These are phyloP conservation scores for Mucor velutinosus DNA, from an alignment of 371 early-diverging fungal species.

Conservation along the genomic window DNA sequence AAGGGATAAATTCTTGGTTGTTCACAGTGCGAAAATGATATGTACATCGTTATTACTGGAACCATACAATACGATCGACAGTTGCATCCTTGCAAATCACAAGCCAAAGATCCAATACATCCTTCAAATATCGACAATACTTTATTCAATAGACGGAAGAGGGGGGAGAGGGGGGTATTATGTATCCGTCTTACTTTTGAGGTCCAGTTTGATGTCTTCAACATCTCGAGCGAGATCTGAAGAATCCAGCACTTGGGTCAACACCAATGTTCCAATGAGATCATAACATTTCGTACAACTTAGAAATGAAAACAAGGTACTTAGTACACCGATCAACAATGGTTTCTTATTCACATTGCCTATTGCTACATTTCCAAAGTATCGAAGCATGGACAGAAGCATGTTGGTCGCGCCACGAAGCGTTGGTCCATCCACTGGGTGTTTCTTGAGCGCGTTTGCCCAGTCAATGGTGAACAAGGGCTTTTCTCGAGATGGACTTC, in stretches of 20 bases:
- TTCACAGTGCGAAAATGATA: too few species aligned
- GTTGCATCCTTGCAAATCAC: too few species aligned
- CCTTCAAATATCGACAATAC: too few species aligned
- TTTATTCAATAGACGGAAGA: too few species aligned
- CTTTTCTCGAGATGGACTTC: slow-evolving; percentile 15
- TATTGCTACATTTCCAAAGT: slow-evolving; percentile 29
- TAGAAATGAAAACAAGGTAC: slow-evolving; percentile 33
- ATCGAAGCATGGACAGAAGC: slow-evolving; percentile 36
- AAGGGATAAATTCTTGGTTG: too few species aligned
- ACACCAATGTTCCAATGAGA: slow-evolving; percentile 25
- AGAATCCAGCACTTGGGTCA: slow-evolving; percentile 4
- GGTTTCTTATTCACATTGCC: slow-evolving; percentile 30
- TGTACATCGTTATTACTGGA: too few species aligned
- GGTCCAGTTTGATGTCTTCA: not conserved
- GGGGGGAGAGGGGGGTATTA: not conserved
- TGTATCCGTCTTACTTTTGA: not conserved
- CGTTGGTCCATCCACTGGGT: slow-evolving; percentile 25
- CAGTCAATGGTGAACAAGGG: slow-evolving; percentile 36
- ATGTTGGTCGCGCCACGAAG: slow-evolving; percentile 32
- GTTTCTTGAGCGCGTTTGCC: slow-evolving; percentile 6
- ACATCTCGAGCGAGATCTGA: not conserved
- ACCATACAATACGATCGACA: too few species aligned
- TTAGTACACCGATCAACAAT: slow-evolving; percentile 31
- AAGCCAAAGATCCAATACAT: too few species aligned
- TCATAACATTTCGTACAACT: slow-evolving; percentile 30